phyloP scores from a whole-genome alignment of 2,329 filamentous ascomycete genomes.

The Fusarium palustre region DNA sequence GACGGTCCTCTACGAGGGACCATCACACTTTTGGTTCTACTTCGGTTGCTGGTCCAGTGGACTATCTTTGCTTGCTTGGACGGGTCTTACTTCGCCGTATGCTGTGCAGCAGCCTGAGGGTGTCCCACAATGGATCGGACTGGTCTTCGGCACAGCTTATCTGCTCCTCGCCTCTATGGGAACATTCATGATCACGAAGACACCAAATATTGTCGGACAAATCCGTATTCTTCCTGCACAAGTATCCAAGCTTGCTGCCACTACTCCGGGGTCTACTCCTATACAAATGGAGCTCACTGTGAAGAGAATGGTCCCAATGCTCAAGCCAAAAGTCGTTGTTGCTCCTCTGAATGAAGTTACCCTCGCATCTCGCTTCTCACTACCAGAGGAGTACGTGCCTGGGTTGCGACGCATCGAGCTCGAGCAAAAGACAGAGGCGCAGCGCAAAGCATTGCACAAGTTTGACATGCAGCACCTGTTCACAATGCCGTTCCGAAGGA shows the following conservation, averaged over 20 bases:
- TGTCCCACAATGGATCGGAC: slow-evolving; percentile 67
- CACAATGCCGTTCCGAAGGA: slow-evolving; percentile 68
- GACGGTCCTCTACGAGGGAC: slow-evolving; percentile 73
- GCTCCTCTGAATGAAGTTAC: slow-evolving; percentile 51
- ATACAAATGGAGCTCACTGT: slow-evolving; percentile 66
- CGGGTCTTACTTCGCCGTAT: slow-evolving; percentile 50
- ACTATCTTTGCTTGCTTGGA: slow-evolving; percentile 55
- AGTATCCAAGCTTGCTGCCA: slow-evolving; percentile 29
- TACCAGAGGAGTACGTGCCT: slow-evolving; percentile 54
- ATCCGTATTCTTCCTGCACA: slow-evolving; percentile 66
- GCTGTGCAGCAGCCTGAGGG: slow-evolving; percentile 58
- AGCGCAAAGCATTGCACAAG: slow-evolving; percentile 56
- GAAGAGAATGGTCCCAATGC: slow-evolving; percentile 62
- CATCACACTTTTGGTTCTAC: slow-evolving; percentile 73
- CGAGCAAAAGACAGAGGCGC: slow-evolving; percentile 53
- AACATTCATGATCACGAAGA: slow-evolving; percentile 68
- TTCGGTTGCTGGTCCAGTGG: slow-evolving; percentile 69
- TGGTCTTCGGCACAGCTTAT: slow-evolving; percentile 68
- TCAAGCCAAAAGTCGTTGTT: slow-evolving; percentile 58
- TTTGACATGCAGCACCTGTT: slow-evolving; percentile 67
- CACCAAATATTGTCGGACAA: slow-evolving; percentile 66
- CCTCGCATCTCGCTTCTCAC: slow-evolving; percentile 54
- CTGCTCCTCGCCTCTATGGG: slow-evolving; percentile 70
- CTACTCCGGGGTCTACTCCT: slow-evolving; percentile 6
- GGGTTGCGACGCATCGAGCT: slow-evolving; percentile 49